Percentiles rank a stretch among this genome's conserved stretches.
phyloP scores from a whole-genome alignment of 2,329 filamentous ascomycete genomes.

The Aureobasidium sp. region DNA sequence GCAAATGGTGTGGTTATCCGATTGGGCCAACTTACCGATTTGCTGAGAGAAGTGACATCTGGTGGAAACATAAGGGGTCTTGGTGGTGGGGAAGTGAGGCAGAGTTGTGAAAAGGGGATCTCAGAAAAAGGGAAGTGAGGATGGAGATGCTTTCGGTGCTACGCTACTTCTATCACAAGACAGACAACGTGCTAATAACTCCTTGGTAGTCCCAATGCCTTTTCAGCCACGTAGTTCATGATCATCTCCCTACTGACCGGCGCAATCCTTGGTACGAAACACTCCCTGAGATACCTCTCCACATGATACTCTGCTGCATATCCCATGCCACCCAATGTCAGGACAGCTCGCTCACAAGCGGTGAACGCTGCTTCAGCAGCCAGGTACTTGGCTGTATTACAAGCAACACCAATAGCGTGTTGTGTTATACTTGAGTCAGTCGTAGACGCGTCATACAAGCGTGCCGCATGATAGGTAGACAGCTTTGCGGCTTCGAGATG shows the following conservation, averaged over 20 bases:
- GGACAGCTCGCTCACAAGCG: constrained; percentile 64
- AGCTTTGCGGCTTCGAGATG: constrained; percentile 67
- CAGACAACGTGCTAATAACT: constrained; percentile 60
- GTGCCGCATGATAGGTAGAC: constrained; percentile 67
- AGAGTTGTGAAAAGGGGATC: no score
- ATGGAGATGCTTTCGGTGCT: not conserved
- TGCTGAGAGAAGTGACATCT: no score
- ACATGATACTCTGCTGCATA: constrained; percentile 71
- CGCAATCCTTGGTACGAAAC: constrained; percentile 65
- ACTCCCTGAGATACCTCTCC: constrained; percentile 65
- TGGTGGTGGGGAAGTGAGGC: no score
- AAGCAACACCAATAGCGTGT: constrained; percentile 58
- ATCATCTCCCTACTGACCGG: constrained; percentile 58
- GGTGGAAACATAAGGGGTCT: no score
- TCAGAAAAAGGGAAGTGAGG: not conserved
- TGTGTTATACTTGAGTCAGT: constrained; percentile 43
- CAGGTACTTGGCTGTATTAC: constrained; percentile 64
- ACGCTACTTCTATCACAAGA: not conserved
- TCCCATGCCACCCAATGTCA: constrained; percentile 68
- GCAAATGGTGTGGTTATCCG: no score
- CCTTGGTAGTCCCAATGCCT: constrained; percentile 69
- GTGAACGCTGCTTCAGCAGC: constrained; percentile 68
- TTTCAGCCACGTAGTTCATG: constrained; percentile 19
- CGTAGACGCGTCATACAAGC: constrained; percentile 59
- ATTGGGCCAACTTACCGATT: no score